These are phyloP conservation scores for Polyplosphaeria fusca DNA, from an alignment of 495 filamentous ascomycete species.

Conservation along the genomic window DNA sequence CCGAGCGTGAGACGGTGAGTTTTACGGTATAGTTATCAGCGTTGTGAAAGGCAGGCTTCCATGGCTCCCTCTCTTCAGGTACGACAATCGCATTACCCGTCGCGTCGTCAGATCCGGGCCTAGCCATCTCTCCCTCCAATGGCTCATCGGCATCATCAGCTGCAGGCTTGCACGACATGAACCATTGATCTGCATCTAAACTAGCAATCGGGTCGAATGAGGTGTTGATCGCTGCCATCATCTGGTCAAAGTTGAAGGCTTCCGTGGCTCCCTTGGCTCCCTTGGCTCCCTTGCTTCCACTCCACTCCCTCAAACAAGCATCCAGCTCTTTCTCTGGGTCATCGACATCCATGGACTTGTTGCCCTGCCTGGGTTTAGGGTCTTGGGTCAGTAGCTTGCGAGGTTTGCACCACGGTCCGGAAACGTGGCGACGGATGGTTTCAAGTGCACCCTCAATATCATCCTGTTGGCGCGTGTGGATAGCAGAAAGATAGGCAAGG, in stretches of 20 bases:
- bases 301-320: constrained; percentile 19
- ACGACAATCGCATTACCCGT: not conserved
- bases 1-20: constrained; percentile 9
- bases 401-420: constrained; percentile 46
- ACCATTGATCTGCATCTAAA: constrained; percentile 11
- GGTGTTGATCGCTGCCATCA: constrained; percentile 14
- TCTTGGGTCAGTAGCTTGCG: constrained; percentile 30
- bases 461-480: constrained; percentile 29
- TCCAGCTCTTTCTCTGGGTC: constrained; percentile 26
- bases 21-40: constrained; percentile 21
- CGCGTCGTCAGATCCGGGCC: too few relatives aligned
- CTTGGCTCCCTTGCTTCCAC: constrained; percentile 22
- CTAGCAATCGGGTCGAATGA: not conserved
- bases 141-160: not conserved
- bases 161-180: constrained; percentile 21
- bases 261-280: constrained; percentile 26
- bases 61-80: constrained; percentile 20
- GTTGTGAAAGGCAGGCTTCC: constrained; percentile 32
- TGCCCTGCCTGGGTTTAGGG: constrained; percentile 17
- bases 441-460: constrained; percentile 33
- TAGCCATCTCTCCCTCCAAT: not conserved
- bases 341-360: constrained; percentile 10
- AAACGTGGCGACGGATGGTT: constrained; percentile 33
- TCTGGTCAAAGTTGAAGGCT: constrained; percentile 24
- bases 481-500: constrained; percentile 8